These are phyloP conservation scores for Cucumis melo DNA, from an alignment of 306 rosid species.

Conservation along the genomic window DNA sequence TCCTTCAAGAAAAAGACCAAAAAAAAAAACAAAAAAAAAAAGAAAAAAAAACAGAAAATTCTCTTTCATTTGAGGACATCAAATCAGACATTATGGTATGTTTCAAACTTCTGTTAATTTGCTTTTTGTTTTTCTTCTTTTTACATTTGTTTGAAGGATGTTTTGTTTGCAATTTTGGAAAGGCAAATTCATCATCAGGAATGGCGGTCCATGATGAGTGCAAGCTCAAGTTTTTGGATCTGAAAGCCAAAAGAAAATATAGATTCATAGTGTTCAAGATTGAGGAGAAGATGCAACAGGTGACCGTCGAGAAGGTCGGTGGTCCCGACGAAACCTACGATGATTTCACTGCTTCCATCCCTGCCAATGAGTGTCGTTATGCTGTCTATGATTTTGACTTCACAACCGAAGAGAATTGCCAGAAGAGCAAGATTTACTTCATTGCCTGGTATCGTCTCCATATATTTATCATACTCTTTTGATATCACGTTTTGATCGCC, in stretches of 20 bases:
- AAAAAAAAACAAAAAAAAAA: neutral
- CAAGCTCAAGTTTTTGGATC: constrained; percentile 9
- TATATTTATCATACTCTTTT: neutral
- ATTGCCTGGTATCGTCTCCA: neutral
- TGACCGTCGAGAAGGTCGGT: constrained; percentile 2
- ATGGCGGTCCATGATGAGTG: constrained; percentile 13
- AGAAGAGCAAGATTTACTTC: constrained; percentile 12
- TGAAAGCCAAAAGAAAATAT: constrained; percentile 8
- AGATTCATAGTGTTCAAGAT: constrained; percentile 13
- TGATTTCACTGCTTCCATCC: constrained; percentile 3
- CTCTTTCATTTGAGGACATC: neutral
- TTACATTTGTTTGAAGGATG: neutral
- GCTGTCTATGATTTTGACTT: constrained; percentile 11
- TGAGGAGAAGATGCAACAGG: constrained; percentile 10
- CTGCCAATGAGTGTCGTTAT: constrained; percentile 8
- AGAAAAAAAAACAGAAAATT: neutral
- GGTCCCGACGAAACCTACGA: neutral
- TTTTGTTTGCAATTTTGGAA: neutral
- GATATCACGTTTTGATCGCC: too few species aligned
- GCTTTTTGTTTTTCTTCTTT: neutral
- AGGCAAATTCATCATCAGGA: constrained; percentile 16
- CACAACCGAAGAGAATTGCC: neutral
- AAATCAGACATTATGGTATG: neutral
- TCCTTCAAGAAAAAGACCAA: neutral
- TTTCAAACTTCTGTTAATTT: neutral